Evolutionary conservation across 75 land plant genomes (phyloP), one percentile per base, ranked within the genome.

Genomic region (Pinus taeda): DNA sequence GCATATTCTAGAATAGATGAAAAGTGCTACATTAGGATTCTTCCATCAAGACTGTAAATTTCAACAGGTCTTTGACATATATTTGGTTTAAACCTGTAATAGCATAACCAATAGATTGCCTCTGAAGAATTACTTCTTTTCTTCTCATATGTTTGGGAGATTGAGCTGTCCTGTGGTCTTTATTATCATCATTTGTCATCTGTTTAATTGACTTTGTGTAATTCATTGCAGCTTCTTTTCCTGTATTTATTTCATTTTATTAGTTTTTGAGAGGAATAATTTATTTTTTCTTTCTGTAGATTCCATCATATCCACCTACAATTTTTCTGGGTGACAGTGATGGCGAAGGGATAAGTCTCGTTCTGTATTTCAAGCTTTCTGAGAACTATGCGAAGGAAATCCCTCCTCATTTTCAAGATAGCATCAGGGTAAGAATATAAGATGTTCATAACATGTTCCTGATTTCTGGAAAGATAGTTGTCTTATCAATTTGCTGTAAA

Each of bases 301-400:
- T 93, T 5, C 96, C 93, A 62, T 65, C 85, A 53, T 93, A 93
- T 80, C 88, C 90, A 73, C 82, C 92, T 13, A 39, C 92, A 30
- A 79, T 93, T 2, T 93, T 93, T 57, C 85, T 81, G 63, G 66
- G 87, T 55, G 93, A 93, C 64, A 84, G 71, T 61, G 90, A 93
- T 83, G 96, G 96, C 3, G 90, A 93, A 77, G 96, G 96, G 24
- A 76, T 93, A 77, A 91, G 81, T 57, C 61, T 93, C 59, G 96
- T 93, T 3, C 71, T 91, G 62, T 91, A 93, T 74, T 92, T 88
- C 77, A 89, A 78, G 75, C 70, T 93, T 57, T 88, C 88, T 55
- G 96, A 91, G 20, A 59, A 63, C 53, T 84, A 60, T 58, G 57
- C 75, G 4, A 86, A 84, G 21, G 88, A 80, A 29, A 74, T 84